These are phyloP conservation scores for Ceratocystis ficicola DNA, from an alignment of 2,329 filamentous ascomycete genomes.

Conservation along the genomic window DNA sequence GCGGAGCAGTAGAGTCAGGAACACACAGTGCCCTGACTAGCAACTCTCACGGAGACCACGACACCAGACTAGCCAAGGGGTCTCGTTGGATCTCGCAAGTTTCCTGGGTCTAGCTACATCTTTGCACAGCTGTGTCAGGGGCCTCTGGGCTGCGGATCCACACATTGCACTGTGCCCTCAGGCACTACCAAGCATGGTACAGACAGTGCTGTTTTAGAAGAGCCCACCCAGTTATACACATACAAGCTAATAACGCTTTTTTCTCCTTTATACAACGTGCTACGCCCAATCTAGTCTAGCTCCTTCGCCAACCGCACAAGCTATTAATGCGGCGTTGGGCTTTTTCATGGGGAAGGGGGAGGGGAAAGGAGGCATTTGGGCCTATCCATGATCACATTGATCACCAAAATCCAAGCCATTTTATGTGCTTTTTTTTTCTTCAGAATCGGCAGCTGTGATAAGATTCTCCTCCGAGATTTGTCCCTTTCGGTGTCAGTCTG, in stretches of 20 bases:
- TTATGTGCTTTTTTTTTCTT: neutral
- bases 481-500: no score
- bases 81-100: neutral
- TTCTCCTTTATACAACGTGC: neutral
- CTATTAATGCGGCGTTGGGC: conserved; percentile 2
- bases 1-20: neutral
- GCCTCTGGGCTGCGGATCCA: neutral
- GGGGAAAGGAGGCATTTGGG: neutral
- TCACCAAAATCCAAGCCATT: no score
- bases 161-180: neutral
- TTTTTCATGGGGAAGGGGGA: conserved; percentile 1
- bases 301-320: conserved; percentile 1
- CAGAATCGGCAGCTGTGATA: no score
- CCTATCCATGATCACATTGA: neutral
- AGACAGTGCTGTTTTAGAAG: neutral
- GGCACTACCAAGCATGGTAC: neutral
- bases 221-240: neutral
- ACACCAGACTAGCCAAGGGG: conserved; percentile 1
- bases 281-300: neutral
- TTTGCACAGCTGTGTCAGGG: neutral
- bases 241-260: neutral
- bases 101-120: neutral
- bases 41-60: neutral
- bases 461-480: no score
- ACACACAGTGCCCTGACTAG: conserved; percentile 6